Evolutionary conservation across 768 basidiomycete genomes (phyloP).

Genomic region (Paxillus rubicundulus): DNA sequence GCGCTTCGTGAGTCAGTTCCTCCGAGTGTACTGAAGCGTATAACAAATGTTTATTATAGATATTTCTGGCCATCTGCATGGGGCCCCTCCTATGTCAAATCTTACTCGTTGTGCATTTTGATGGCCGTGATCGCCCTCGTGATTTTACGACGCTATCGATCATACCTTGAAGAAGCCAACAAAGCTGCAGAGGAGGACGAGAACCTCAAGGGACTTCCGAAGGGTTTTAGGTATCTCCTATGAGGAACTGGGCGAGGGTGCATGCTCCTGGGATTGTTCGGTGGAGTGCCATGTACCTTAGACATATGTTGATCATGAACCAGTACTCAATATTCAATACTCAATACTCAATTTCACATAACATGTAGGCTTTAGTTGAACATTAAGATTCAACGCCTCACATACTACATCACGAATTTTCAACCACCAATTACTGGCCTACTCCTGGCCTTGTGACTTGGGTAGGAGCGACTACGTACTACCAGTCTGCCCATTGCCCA

Average conservation of each 20-base stretch:
- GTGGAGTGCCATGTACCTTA: too few relatives aligned
- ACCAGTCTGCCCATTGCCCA: too few relatives aligned
- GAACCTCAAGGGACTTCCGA: slow-evolving; percentile 29
- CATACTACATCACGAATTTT: too few relatives aligned
- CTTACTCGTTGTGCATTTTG: slow-evolving; percentile 68
- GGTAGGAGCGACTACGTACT: too few relatives aligned
- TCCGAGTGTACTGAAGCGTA: background rate
- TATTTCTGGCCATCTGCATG: slow-evolving; percentile 63
- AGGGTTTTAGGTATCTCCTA: slow-evolving; percentile 45
- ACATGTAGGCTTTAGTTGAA: too few relatives aligned
- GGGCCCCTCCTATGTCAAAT: slow-evolving; percentile 64
- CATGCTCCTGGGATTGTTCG: too few relatives aligned
- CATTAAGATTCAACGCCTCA: too few relatives aligned
- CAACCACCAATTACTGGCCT: too few relatives aligned
- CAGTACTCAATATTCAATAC: slow-evolving; percentile 2
- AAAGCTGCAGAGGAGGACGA: slow-evolving; percentile 36
- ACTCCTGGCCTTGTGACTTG: too few relatives aligned
- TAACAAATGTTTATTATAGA: slow-evolving; percentile 22
- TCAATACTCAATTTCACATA: too few relatives aligned
- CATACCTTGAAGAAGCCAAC: slow-evolving; percentile 41
- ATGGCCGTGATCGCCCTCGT: slow-evolving; percentile 47
- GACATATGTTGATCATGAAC: background rate
- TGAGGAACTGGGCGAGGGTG: slow-evolving; percentile 14
- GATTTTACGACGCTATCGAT: slow-evolving; percentile 45
- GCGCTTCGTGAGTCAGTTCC: slow-evolving; percentile 5